Evolutionary conservation across 2,329 filamentous ascomycete genomes (phyloP).

Genomic region (Colletotrichum orchidophilum): DNA sequence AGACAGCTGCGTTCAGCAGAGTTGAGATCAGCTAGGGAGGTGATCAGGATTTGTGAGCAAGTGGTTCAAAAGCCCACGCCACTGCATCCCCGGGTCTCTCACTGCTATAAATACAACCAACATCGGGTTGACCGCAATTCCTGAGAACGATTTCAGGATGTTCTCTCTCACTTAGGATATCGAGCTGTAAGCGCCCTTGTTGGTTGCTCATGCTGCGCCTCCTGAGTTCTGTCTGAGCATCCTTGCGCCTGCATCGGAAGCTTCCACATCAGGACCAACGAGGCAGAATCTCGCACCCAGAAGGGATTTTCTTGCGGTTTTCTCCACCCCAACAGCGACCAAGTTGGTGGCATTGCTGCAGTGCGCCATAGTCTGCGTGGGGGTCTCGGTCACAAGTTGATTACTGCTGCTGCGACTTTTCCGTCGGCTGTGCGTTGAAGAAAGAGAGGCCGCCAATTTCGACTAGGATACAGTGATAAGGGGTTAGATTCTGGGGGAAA

Average conservation of each 20-base stretch:
- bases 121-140: too few relatives aligned
- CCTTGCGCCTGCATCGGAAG: background rate
- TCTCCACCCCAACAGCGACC: background rate
- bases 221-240: background rate
- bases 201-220: background rate
- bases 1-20: too few relatives aligned
- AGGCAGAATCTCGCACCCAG: background rate
- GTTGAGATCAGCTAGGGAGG: fast-evolving
- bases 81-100: background rate
- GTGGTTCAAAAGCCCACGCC: background rate
- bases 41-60: too few relatives aligned
- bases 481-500: too few relatives aligned
- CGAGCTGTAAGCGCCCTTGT: background rate
- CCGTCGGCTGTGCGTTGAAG: background rate
- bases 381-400: background rate
- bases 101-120: background rate
- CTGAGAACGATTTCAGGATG: too few relatives aligned
- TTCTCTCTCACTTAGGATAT: background rate
- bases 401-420: too few relatives aligned
- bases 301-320: background rate
- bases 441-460: background rate
- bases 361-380: background rate
- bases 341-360: background rate
- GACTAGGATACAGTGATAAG: background rate
- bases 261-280: background rate